Evolutionary conservation across 192 early-diverging fungal genomes (phyloP), one percentile per base, ranked within the genome.

Genomic region (Entomortierella parvispora): DNA sequence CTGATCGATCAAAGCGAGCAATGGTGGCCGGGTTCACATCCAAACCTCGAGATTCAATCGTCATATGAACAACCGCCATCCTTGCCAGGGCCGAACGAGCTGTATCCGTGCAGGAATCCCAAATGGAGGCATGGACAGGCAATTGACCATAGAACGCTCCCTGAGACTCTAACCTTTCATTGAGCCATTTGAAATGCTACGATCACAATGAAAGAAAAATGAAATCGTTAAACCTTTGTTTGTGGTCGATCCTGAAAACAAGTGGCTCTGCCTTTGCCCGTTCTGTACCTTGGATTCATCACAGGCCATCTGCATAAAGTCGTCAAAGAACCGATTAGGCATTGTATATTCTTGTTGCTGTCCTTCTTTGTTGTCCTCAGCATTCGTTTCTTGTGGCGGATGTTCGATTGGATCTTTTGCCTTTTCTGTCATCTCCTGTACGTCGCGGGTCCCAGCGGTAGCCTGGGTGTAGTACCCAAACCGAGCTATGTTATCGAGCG

Each of bases 21-120:
- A 91, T 91, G 2, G 89, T 91, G 2, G 69, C 67, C 0, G 90
- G 90, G 56, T 91, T 91, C 25, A 91, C 90, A 59, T 91, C 90
- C 40, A 91, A 65, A 7, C 90, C 90, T 51, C 90, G 65, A 10
- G 90, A 89, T 56, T 91, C 90, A 67, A 90, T 89, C 10, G 90
- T 87, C 89, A 90, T 88, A 68, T 90, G 85, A 0, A 90, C 89
- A 4, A 91, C 85, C 3, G 84, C 89, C 57, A 91, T 74, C 26
- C 90, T 75, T 26, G 67, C 80, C 37, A 85, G 50, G 0, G 89
- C 64, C 42, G 76, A 79, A 14, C 80, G 56, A 3, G 77, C 71
- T 11, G 89, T 91, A n/a, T 83, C 69, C 32, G 72, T 69, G n/a
- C 89, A 89, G 37, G 88, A 88, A 43, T 91, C 90, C 90, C 90